Evolutionary conservation across 345 rosid species (phyloP).

Genomic region (Clarkia xantiana): DNA sequence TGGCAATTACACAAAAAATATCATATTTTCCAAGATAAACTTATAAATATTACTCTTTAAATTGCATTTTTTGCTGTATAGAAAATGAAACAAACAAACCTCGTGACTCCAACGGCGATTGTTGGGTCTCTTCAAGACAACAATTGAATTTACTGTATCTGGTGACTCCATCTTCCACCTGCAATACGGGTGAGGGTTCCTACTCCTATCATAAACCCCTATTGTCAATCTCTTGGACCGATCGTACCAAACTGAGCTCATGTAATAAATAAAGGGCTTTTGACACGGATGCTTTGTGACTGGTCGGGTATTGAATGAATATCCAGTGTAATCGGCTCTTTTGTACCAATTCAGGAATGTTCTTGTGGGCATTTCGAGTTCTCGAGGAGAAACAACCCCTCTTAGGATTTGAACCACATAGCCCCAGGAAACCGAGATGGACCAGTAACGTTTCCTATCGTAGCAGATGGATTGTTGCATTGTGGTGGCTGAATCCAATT

Average conservation of each 20-base stretch:
- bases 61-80: not conserved
- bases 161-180: conserved; percentile 66
- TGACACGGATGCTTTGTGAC: conserved; percentile 62
- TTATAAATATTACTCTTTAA: not conserved
- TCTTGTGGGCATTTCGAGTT: conserved; percentile 79
- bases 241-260: conserved; percentile 35
- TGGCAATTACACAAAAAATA: not conserved
- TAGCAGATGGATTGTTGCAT: conserved; percentile 82
- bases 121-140: conserved; percentile 57
- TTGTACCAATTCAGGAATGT: conserved; percentile 73
- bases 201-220: conserved; percentile 33
- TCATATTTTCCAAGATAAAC: not conserved
- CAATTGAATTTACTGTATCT: conserved; percentile 29
- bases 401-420: conserved; percentile 58
- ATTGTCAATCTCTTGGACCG: conserved; percentile 35
- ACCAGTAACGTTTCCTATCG: conserved; percentile 44
- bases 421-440: conserved; percentile 78
- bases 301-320: conserved; percentile 79
- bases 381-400: conserved; percentile 67
- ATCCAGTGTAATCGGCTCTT: conserved; percentile 58
- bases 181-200: conserved; percentile 31
- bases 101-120: conserved; percentile 41
- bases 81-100: conserved; percentile 21
- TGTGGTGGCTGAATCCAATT: conserved; percentile 55
- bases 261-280: conserved; percentile 54